Evolutionary conservation across 2,329 filamentous ascomycete genomes (phyloP).

Genomic region (Epichloe glyceriae): DNA sequence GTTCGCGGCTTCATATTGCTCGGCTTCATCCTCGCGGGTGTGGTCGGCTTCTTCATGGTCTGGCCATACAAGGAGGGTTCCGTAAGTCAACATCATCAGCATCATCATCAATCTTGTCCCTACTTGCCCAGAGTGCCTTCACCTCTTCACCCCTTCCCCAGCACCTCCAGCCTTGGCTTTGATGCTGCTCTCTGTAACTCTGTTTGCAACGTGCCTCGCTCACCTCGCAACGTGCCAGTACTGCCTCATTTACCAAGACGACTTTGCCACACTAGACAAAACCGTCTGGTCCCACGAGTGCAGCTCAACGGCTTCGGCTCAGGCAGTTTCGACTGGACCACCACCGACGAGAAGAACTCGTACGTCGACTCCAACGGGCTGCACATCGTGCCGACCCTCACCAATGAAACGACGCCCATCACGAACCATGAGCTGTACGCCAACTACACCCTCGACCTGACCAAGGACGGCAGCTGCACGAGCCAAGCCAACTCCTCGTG

Average conservation of each 20-base stretch:
- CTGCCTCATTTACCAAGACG: constrained; percentile 37
- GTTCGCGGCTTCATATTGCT: constrained; percentile 18
- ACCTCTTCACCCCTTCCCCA: too few species aligned
- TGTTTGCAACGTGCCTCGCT: too few species aligned
- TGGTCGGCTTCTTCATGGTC: constrained; percentile 20
- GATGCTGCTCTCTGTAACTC: too few species aligned
- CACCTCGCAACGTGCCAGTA: constrained; percentile 19
- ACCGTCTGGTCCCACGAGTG: constrained; percentile 37
- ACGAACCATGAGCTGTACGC: constrained; percentile 24
- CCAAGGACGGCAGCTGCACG: constrained; percentile 28
- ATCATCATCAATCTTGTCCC: too few species aligned
- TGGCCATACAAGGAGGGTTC: constrained; percentile 14
- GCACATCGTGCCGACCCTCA: constrained; percentile 42
- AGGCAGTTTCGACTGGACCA: constrained; percentile 43
- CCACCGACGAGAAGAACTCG: constrained; percentile 31
- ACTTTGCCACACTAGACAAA: constrained; percentile 31
- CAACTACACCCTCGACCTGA: constrained; percentile 32
- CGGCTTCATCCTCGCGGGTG: constrained; percentile 20
- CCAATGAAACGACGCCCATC: constrained; percentile 26
- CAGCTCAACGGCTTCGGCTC: constrained; percentile 31
- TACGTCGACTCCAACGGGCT: constrained; percentile 35
- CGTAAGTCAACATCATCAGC: constrained; percentile 7
- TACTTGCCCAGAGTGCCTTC: too few species aligned
- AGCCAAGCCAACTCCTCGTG: constrained; percentile 21
- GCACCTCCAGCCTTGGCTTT: too few species aligned